Conservation (phyloP, 352 stramenopile species). For the Phytophthora crassamura region DNA sequence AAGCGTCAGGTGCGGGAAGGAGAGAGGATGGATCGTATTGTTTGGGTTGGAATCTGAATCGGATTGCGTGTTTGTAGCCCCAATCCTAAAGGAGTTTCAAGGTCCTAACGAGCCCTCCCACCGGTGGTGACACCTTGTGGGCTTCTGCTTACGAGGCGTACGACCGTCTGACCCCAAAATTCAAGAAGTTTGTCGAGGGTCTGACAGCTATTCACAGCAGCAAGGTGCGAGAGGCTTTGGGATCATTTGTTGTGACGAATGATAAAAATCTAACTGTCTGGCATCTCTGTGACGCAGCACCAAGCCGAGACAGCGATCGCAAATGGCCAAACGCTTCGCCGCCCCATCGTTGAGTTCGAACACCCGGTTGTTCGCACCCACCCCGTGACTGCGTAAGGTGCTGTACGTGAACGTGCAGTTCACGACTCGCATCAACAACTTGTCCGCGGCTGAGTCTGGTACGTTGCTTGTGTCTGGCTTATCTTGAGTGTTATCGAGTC, state of each 20-base stretch:
- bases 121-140: constrained; percentile 55
- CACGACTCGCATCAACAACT: constrained; percentile 47
- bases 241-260: background rate
- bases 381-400: constrained; percentile 32
- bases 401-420: constrained; percentile 52
- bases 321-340: constrained; percentile 34
- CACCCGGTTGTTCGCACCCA: constrained; percentile 56
- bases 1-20: constrained; percentile 31
- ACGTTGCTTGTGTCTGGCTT: background rate
- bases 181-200: constrained; percentile 50
- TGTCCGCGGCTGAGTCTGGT: constrained; percentile 48
- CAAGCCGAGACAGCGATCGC: constrained; percentile 21
- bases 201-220: constrained; percentile 57
- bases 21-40: background rate
- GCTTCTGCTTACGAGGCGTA: constrained; percentile 55
- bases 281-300: background rate
- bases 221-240: constrained; percentile 26
- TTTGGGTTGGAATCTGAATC: background rate
- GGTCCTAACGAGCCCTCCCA: constrained; percentile 36
- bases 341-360: constrained; percentile 40
- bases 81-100: constrained; percentile 38
- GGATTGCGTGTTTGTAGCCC: constrained; percentile 14
- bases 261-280: background rate
- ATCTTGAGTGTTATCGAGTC: background rate
- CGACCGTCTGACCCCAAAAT: constrained; percentile 49